Conservation (phyloP, 2,329 filamentous ascomycete genomes). For the Neofusicoccum umdonicola region DNA sequence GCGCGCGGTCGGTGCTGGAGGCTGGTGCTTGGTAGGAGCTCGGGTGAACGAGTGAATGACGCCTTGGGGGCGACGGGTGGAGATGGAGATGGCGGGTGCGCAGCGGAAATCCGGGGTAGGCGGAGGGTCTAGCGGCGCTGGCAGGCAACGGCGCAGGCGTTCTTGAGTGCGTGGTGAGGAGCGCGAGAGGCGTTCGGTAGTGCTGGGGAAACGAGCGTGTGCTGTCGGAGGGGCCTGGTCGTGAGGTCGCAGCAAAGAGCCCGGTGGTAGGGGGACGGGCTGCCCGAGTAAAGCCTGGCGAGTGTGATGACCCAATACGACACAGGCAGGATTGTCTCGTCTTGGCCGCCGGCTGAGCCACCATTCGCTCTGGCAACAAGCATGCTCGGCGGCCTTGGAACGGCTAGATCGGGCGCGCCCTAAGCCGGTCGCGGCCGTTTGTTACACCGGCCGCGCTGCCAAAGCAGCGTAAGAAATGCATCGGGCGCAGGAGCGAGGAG, state of each 20-base stretch:
- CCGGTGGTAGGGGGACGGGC: conserved; percentile 1
- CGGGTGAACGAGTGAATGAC: conserved; percentile 13
- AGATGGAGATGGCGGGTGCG: conserved; percentile 17
- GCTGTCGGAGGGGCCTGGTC: not conserved
- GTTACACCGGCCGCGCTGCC: not conserved
- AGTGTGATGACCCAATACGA: not conserved
- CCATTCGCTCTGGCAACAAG: not conserved
- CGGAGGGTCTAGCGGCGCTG: not conserved
- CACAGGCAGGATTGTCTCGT: conserved; percentile 1
- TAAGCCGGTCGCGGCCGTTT: not conserved
- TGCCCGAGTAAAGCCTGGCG: not conserved
- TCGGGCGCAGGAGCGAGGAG: not conserved
- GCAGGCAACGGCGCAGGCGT: not conserved
- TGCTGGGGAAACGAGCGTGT: conserved; percentile 1
- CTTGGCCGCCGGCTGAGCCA: conserved; percentile 10
- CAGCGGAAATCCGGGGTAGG: conserved; percentile 15
- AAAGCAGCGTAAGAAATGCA: not conserved
- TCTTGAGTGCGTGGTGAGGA: not conserved
- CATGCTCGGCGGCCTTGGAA: conserved; percentile 8
- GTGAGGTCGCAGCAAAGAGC: not conserved
- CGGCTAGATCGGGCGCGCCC: not conserved
- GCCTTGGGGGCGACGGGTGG: not conserved
- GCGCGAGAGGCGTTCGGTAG: not conserved
- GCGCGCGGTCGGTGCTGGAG: conserved; percentile 1
- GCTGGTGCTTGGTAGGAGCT: conserved; percentile 10